Evolutionary conservation across 805 yeast species (phyloP).

Genomic region (Saccharomycopsis fibuligera): DNA sequence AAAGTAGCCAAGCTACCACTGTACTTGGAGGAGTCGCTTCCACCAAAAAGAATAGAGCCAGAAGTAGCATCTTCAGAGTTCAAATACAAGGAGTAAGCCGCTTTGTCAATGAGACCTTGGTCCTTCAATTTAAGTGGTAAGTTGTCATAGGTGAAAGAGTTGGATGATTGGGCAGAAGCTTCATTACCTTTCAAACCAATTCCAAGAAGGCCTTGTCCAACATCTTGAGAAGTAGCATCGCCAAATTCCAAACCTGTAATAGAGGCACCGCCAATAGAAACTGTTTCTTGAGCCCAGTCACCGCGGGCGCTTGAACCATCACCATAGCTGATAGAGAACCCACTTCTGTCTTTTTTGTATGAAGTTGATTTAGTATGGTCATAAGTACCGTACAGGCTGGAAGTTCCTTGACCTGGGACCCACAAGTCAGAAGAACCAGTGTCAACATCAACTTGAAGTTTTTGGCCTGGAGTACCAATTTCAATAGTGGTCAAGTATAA

Average conservation of each 20-base stretch:
- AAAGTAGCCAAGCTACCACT: slow-evolving; percentile 36
- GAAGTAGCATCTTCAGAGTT: slow-evolving; percentile 25
- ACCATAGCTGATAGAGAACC: slow-evolving; percentile 38
- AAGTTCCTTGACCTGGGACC: slow-evolving; percentile 25
- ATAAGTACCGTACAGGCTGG: slow-evolving; percentile 25
- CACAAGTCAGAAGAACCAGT: slow-evolving; percentile 31
- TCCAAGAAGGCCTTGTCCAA: slow-evolving; percentile 16
- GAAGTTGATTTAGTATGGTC: slow-evolving; percentile 22
- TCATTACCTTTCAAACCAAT: slow-evolving; percentile 20
- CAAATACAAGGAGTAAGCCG: slow-evolving; percentile 42
- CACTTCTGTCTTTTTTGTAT: slow-evolving; percentile 12
- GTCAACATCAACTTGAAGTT: slow-evolving; percentile 25
- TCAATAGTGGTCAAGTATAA: slow-evolving; percentile 28
- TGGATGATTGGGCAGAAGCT: slow-evolving; percentile 27
- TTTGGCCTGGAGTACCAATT: slow-evolving; percentile 27
- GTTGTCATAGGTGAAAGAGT: slow-evolving; percentile 22
- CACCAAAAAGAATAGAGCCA: slow-evolving; percentile 47
- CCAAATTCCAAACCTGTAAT: slow-evolving; percentile 15
- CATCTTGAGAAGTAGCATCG: slow-evolving; percentile 16
- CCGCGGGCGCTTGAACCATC: slow-evolving; percentile 47
- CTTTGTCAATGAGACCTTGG: slow-evolving; percentile 35
- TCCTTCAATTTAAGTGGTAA: slow-evolving; percentile 30
- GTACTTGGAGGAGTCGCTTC: slow-evolving; percentile 45
- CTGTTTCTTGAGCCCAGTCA: slow-evolving; percentile 30
- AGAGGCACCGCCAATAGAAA: slow-evolving; percentile 11